Percentiles rank a stretch among this genome's conserved stretches.
Conservation (phyloP, 192 early-diverging fungal species). For the Coemansia sp. region DNA sequence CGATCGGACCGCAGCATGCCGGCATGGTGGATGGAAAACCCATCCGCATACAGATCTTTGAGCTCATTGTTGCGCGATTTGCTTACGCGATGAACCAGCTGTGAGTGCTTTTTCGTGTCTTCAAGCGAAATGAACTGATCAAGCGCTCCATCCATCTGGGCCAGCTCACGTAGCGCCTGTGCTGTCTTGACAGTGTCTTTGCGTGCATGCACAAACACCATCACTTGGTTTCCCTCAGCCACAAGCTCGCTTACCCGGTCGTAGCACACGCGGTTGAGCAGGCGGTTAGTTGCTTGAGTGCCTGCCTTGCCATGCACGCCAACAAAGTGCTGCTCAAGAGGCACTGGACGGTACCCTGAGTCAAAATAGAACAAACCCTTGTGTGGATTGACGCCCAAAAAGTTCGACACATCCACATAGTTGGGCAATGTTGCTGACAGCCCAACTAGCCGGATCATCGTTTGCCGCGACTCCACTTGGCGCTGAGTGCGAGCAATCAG, state of each 20-base stretch:
- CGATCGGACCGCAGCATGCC: constrained; percentile 93
- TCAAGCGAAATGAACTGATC: constrained; percentile 24
- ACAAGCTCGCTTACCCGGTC: constrained; percentile 75
- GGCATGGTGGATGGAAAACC: constrained; percentile 95
- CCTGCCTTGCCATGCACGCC: constrained; percentile 87
- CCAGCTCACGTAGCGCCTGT: constrained; percentile 72
- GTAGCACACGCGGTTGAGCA: constrained; percentile 85
- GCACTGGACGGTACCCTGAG: constrained; percentile 89
- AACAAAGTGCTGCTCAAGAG: constrained; percentile 94
- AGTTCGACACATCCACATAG: constrained; percentile 91
- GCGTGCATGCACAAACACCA: constrained; percentile 99
- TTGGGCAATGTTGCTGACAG: constrained; percentile 98
- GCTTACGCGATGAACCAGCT: constrained; percentile 61
- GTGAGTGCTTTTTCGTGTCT: constrained; percentile 52
- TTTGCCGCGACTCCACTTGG: constrained; percentile 88
- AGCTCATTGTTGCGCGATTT: constrained; percentile 82
- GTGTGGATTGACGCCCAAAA: constrained; percentile 90
- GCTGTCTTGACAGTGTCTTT: constrained; percentile 98
- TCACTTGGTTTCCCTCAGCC: constrained; percentile 87
- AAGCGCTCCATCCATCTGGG: constrained; percentile 57
- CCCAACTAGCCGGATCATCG: constrained; percentile 94
- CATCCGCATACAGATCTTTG: constrained; percentile 75
- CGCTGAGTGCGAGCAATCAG: constrained; percentile 92
- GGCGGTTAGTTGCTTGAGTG: constrained; percentile 57
- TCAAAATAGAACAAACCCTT: constrained; percentile 98